A percentile compares a stretch with the other conserved stretches of the same genome.
Conservation (phyloP, 345 rosid genomes). For the Erysimum cheiranthoides region DNA sequence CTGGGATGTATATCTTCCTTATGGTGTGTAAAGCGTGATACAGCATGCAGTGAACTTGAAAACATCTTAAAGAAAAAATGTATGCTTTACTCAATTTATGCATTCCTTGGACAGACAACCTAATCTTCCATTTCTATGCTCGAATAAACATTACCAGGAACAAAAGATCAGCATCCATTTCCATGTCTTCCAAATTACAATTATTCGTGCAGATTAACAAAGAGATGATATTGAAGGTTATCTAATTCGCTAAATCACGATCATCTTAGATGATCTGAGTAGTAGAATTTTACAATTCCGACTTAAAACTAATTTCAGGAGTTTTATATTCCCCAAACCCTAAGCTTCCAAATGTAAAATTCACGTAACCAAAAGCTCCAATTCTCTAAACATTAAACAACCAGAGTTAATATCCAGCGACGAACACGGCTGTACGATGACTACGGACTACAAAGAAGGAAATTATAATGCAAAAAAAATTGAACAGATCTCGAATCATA, state of each 20-base stretch:
- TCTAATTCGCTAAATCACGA: neutral
- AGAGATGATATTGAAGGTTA: neutral
- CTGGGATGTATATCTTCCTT: neutral
- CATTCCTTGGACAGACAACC: neutral
- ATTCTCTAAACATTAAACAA: slow-evolving; percentile 20
- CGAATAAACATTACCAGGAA: neutral
- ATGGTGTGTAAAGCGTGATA: neutral
- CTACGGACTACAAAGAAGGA: neutral
- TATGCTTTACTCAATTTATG: neutral
- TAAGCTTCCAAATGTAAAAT: slow-evolving; percentile 29
- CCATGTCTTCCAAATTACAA: neutral
- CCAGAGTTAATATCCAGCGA: slow-evolving; percentile 16
- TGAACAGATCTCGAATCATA: slow-evolving; percentile 32
- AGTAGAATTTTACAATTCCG: neutral
- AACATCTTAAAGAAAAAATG: neutral
- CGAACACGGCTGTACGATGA: neutral
- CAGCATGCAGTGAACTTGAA: neutral
- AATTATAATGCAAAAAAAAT: neutral
- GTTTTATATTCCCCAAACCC: slow-evolving; percentile 23
- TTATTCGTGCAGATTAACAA: neutral
- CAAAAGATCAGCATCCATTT: neutral
- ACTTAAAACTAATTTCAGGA: neutral
- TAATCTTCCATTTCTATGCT: neutral
- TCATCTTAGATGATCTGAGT: neutral
- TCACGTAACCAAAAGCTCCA: slow-evolving; percentile 25